Conservation (phyloP, 805 yeast genomes). For the Hanseniaspora mollemarum region DNA sequence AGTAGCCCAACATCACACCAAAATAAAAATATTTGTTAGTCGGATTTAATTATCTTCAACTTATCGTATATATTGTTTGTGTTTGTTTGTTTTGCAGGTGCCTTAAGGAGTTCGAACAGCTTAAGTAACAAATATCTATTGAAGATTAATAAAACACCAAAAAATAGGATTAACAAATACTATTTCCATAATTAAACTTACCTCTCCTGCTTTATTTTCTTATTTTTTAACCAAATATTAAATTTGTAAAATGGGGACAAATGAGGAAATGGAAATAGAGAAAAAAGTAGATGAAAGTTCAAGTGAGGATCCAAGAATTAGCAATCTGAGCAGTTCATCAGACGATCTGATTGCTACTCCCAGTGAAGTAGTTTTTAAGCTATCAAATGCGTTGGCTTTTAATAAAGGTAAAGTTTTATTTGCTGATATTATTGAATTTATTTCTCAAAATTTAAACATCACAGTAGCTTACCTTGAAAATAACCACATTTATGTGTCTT, state of each 20-base stretch:
- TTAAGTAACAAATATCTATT: too few species aligned
- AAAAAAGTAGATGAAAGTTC: not conserved
- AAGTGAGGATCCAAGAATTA: not conserved
- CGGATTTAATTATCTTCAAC: too few species aligned
- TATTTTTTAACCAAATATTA: too few species aligned
- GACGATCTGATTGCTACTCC: conserved; percentile 19
- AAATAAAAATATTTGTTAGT: not conserved
- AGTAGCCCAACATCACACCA: not conserved
- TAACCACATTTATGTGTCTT: conserved; percentile 12
- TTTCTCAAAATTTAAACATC: conserved; percentile 16
- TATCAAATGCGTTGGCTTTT: conserved; percentile 27
- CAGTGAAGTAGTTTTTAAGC: conserved; percentile 25
- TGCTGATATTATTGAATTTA: conserved; percentile 12
- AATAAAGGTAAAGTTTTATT: conserved; percentile 25
- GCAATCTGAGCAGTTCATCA: not conserved
- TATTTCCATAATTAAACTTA: not conserved
- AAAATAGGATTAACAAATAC: too few species aligned
- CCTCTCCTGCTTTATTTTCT: not conserved
- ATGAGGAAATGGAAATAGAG: not conserved
- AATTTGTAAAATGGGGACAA: not conserved
- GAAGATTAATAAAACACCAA: not conserved
- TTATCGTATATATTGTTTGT: too few species aligned
- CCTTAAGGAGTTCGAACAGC: not conserved
- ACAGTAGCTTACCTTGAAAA: not conserved
- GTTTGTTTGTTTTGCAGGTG: too few species aligned